Evolutionary conservation across 257 asterid species (phyloP).

Genomic region (Coffea eugenioides): DNA sequence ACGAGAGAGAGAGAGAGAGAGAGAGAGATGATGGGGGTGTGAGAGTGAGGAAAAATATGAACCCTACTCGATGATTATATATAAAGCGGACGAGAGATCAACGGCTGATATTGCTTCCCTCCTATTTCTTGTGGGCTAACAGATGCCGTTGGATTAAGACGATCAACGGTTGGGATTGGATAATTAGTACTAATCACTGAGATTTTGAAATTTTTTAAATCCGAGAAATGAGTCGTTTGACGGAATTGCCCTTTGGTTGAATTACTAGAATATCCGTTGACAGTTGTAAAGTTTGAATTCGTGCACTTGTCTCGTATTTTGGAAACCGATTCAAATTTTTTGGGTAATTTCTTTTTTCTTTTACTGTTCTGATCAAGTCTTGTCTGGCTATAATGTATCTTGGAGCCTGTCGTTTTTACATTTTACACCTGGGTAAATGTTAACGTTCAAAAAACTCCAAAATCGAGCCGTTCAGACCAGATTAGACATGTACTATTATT

Average conservation of each 20-base stretch:
- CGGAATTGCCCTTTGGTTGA: constrained; percentile 28
- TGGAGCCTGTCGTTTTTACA: too few relatives aligned
- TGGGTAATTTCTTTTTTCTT: too few relatives aligned
- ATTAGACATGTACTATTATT: too few relatives aligned
- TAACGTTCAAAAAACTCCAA: too few relatives aligned
- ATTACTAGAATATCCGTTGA: background rate
- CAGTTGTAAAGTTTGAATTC: background rate
- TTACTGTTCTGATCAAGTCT: too few relatives aligned
- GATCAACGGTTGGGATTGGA: constrained; percentile 32
- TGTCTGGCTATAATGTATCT: too few relatives aligned
- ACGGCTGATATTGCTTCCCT: constrained; percentile 56
- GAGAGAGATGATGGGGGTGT: constrained; percentile 11
- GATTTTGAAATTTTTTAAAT: constrained; percentile 32
- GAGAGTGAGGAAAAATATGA: constrained; percentile 17
- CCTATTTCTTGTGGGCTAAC: constrained; percentile 26
- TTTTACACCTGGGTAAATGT: too few relatives aligned
- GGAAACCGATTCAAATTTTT: too few relatives aligned
- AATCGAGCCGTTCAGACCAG: too few relatives aligned
- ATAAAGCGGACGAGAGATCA: constrained; percentile 23
- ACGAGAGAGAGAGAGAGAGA: constrained; percentile 13
- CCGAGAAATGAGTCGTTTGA: constrained; percentile 7
- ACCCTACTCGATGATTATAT: constrained; percentile 39
- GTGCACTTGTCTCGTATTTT: too few relatives aligned
- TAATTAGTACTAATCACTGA: background rate
- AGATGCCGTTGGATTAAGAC: constrained; percentile 30